A percentile compares a stretch with the other conserved stretches of the same genome.
Evolutionary conservation across 2,329 filamentous ascomycete species (phyloP).

Genomic region (Hypoxylon sp.): DNA sequence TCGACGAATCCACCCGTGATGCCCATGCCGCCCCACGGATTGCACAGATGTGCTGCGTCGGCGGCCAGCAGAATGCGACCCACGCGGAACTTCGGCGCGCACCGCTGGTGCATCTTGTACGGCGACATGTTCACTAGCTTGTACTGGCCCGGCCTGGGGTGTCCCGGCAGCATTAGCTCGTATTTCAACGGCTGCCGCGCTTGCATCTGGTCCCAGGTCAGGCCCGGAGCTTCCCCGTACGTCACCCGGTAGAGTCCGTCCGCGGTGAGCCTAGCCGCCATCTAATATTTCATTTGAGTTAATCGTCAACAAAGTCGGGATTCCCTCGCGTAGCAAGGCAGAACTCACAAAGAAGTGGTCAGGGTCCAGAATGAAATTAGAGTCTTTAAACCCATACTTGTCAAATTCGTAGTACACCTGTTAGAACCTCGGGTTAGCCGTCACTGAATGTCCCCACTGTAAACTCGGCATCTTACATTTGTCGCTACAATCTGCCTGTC

Average conservation of each 20-base stretch:
- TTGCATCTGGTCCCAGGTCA: conserved; percentile 65
- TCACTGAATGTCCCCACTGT: not conserved
- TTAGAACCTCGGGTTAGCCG: conserved; percentile 27
- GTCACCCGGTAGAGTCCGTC: conserved; percentile 74
- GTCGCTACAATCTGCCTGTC: conserved; percentile 72
- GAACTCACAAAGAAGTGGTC: conserved; percentile 64
- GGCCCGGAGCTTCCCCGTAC: conserved; percentile 68
- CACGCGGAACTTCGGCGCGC: conserved; percentile 67
- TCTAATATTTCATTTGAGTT: conserved; percentile 53
- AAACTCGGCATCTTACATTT: conserved; percentile 60
- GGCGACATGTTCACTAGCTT: conserved; percentile 68
- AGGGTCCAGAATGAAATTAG: conserved; percentile 72
- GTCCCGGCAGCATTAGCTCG: conserved; percentile 68
- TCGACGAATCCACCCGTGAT: conserved; percentile 75
- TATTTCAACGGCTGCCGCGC: conserved; percentile 67
- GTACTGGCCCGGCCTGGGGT: conserved; percentile 70
- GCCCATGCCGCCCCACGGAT: conserved; percentile 70
- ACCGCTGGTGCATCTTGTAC: conserved; percentile 72
- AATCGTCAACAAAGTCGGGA: not conserved
- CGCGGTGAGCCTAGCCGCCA: conserved; percentile 70
- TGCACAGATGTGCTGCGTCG: conserved; percentile 70
- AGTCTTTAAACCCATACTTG: conserved; percentile 66
- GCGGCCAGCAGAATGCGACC: conserved; percentile 69
- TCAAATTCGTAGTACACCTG: conserved; percentile 72
- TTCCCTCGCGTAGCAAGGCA: not conserved